Percentiles rank a stretch among this genome's conserved stretches.
These are phyloP conservation scores for Alternaria alternata DNA, from an alignment of 2,329 filamentous ascomycete genomes.

Conservation along the genomic window DNA sequence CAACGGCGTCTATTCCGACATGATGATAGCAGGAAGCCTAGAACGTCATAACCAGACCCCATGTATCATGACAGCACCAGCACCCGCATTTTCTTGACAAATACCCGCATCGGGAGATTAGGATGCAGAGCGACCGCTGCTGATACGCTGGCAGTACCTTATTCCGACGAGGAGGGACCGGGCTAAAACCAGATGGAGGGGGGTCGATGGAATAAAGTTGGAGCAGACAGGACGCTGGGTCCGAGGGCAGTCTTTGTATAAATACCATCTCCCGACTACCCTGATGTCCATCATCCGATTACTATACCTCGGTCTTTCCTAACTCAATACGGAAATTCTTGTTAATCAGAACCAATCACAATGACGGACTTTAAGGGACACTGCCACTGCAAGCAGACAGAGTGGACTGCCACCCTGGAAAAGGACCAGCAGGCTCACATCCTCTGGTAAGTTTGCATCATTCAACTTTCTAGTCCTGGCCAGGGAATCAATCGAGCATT, in stretches of 20 bases:
- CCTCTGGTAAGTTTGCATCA: slow-evolving; percentile 52
- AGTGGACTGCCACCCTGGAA: slow-evolving; percentile 61
- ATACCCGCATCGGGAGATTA: slow-evolving; percentile 5
- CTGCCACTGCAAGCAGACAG: slow-evolving; percentile 64
- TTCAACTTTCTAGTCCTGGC: background rate
- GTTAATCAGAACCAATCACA: slow-evolving; percentile 8
- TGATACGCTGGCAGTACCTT: slow-evolving; percentile 9
- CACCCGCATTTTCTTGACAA: slow-evolving; percentile 4
- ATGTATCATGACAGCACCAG: background rate
- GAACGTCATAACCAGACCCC: background rate
- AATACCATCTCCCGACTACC: slow-evolving; percentile 15
- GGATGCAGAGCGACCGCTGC: background rate
- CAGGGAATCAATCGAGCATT: too few species aligned
- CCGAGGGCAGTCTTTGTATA: background rate
- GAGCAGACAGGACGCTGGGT: background rate
- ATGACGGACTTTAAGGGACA: slow-evolving; percentile 60
- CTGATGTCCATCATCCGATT: slow-evolving; percentile 3
- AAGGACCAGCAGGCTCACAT: slow-evolving; percentile 56
- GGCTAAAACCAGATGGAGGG: background rate
- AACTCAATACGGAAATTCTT: background rate
- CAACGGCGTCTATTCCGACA: background rate
- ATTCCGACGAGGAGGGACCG: background rate
- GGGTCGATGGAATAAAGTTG: background rate
- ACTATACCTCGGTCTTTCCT: background rate
- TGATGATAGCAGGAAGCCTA: background rate